Evolutionary conservation across 73 alveolate species (phyloP).

Genomic region (Breviolum minutum): DNA sequence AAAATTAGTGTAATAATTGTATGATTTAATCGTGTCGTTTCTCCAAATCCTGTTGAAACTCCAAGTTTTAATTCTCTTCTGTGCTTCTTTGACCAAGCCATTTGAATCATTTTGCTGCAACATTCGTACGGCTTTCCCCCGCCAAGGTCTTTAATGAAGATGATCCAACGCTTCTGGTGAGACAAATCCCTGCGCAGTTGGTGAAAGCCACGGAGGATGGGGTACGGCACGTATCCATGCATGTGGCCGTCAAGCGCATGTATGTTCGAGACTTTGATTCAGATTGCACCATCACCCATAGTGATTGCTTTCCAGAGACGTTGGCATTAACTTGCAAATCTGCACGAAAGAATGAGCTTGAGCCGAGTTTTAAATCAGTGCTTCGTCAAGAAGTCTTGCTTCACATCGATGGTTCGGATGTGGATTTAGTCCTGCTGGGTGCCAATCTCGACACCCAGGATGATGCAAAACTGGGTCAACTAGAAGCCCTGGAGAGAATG

Average conservation of each 20-base stretch:
- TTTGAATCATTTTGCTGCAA: no score
- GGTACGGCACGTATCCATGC: slow-evolving; percentile 39
- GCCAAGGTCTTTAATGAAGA: slow-evolving; percentile 9
- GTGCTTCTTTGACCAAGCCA: no score
- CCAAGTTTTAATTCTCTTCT: no score
- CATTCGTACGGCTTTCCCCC: no score
- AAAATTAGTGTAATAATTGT: no score
- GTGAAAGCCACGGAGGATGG: slow-evolving; percentile 42
- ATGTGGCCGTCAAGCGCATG: background rate
- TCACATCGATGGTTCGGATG: slow-evolving; percentile 21
- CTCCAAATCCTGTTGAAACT: no score
- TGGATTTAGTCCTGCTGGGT: slow-evolving; percentile 19
- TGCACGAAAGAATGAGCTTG: slow-evolving; percentile 1
- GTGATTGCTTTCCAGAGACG: slow-evolving; percentile 44
- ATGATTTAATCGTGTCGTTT: no score
- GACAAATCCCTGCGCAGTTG: slow-evolving; percentile 48
- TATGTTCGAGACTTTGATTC: background rate
- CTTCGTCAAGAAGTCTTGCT: background rate
- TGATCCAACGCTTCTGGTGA: slow-evolving; percentile 14
- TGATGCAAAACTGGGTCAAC: slow-evolving; percentile 25
- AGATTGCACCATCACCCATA: background rate
- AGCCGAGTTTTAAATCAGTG: background rate
- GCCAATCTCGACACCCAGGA: slow-evolving; percentile 29
- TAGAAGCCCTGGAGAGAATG: slow-evolving; percentile 35
- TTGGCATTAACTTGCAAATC: slow-evolving; percentile 23